These are phyloP conservation scores for Penicillium pulvis DNA, from an alignment of 495 filamentous ascomycete species.

Conservation along the genomic window DNA sequence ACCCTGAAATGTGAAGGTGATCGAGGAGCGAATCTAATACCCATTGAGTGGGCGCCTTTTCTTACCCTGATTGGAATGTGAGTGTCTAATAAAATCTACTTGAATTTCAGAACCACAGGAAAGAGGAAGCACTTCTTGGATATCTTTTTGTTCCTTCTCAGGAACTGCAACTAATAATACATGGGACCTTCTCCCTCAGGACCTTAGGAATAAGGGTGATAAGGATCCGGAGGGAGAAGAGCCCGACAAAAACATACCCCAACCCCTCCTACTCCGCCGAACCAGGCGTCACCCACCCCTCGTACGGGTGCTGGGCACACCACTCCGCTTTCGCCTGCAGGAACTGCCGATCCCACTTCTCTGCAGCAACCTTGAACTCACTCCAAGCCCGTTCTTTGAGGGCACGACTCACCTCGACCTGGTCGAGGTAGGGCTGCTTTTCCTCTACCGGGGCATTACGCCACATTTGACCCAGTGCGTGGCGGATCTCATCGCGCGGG, in stretches of 20 bases:
- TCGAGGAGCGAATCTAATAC: no score
- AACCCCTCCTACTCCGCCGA: slow-evolving; percentile 1
- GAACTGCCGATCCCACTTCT: slow-evolving; percentile 71
- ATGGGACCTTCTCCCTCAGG: not conserved
- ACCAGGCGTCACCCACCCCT: slow-evolving; percentile 26
- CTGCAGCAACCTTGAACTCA: slow-evolving; percentile 57
- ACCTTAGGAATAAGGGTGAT: not conserved
- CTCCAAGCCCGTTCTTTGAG: slow-evolving; percentile 58
- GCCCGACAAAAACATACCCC: not conserved
- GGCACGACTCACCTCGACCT: slow-evolving; percentile 67
- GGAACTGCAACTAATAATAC: not conserved
- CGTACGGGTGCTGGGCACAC: slow-evolving; percentile 60
- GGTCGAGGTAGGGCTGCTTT: slow-evolving; percentile 73
- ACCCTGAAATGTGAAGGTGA: no score
- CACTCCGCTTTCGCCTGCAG: slow-evolving; percentile 61
- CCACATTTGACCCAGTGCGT: slow-evolving; percentile 87
- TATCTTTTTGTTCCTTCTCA: not conserved
- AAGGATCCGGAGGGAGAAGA: not conserved
- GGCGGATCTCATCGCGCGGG: slow-evolving; percentile 73
- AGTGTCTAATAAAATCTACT: no score
- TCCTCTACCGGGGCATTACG: slow-evolving; percentile 67
- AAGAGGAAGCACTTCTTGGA: not conserved
- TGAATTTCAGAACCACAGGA: not conserved
- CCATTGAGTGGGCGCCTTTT: no score
- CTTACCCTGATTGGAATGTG: no score